phyloP scores from a whole-genome alignment of 2,329 filamentous ascomycete species.

The Podosphaera fusca region DNA sequence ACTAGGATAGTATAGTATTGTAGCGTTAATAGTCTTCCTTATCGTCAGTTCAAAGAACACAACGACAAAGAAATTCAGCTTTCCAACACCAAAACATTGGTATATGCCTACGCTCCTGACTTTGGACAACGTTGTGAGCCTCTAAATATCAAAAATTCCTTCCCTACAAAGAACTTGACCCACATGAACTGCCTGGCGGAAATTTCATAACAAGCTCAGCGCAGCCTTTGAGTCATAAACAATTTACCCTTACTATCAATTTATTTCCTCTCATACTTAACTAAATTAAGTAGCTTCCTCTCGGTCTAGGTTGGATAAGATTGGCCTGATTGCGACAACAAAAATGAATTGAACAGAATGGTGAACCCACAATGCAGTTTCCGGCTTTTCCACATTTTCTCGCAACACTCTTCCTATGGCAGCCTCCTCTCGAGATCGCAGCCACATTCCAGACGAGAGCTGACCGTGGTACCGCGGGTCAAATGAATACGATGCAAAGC shows the following conservation, averaged over 20 bases:
- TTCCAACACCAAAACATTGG: no score
- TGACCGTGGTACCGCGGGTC: background rate
- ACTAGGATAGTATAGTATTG: no score
- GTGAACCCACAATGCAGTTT: constrained; percentile 1
- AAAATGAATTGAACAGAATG: background rate
- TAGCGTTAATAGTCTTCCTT: no score
- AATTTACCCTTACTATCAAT: background rate
- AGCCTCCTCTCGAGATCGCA: background rate
- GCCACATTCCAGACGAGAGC: no score
- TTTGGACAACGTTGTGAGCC: no score
- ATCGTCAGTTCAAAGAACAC: no score
- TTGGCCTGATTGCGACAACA: background rate
- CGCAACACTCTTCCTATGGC: background rate
- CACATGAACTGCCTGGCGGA: no score
- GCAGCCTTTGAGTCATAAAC: background rate
- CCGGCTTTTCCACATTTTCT: background rate
- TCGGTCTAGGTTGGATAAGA: background rate
- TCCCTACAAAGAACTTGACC: no score
- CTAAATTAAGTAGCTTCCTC: background rate
- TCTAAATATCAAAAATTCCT: no score
- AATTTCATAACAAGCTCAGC: no score
- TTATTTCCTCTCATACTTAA: background rate
- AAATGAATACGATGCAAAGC: background rate
- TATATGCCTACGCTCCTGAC: no score
- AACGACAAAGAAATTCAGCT: no score